phyloP scores from a whole-genome alignment of 495 filamentous ascomycete species.

The Saxophila tyrrhenica region DNA sequence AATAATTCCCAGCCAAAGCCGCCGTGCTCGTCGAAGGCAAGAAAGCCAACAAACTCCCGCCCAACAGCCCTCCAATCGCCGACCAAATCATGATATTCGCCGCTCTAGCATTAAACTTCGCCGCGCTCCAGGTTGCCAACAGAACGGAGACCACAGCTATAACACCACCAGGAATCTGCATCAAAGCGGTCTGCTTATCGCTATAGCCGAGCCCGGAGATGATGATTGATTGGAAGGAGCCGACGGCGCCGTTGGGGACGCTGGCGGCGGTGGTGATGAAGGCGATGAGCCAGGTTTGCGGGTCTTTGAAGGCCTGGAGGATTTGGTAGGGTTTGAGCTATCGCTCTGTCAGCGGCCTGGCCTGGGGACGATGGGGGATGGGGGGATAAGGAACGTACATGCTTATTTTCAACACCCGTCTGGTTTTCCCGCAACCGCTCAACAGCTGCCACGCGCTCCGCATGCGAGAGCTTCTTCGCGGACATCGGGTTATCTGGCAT shows the following conservation, averaged over 20 bases:
- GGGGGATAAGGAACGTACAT: background rate
- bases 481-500: slow-evolving; percentile 26
- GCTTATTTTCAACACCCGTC: slow-evolving; percentile 18
- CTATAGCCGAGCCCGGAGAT: slow-evolving; percentile 17
- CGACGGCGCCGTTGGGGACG: slow-evolving; percentile 14
- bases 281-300: slow-evolving; percentile 17
- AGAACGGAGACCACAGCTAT: slow-evolving; percentile 13
- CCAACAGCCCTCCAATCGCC: slow-evolving; percentile 8
- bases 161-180: slow-evolving; percentile 13
- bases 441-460: slow-evolving; percentile 10
- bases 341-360: background rate
- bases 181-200: slow-evolving; percentile 8
- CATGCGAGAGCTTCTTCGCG: slow-evolving; percentile 2
- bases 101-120: slow-evolving; percentile 4
- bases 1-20: slow-evolving; percentile 54
- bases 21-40: slow-evolving; percentile 35
- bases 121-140: background rate
- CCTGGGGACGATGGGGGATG: background rate
- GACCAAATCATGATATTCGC: slow-evolving; percentile 6
- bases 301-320: slow-evolving; percentile 9
- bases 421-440: slow-evolving; percentile 18
- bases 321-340: slow-evolving; percentile 16
- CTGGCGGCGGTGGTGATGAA: slow-evolving; percentile 19
- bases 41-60: slow-evolving; percentile 30
- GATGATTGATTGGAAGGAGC: slow-evolving; percentile 15